Base-by-base conservation (phyloP, 2,329 filamentous ascomycete genomes). In the Fusarium camptoceras region DNA sequence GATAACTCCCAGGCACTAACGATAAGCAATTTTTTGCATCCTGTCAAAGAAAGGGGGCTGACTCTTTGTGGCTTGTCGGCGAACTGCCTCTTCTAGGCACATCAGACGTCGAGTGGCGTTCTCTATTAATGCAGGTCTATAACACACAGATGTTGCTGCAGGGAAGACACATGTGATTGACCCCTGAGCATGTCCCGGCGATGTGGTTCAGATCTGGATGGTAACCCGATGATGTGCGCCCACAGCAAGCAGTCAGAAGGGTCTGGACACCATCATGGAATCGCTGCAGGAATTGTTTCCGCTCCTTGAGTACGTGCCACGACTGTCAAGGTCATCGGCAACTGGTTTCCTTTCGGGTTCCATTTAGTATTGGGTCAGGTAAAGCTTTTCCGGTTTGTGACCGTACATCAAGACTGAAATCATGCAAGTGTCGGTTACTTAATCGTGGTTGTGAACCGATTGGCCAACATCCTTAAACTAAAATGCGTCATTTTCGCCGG, bases 171-270 rank as follows among this genome's bases (percentile, higher is more conserved):
- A 60, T 59, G 43, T 59, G 43, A 34, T 61, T 2, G 15, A 43
- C 14, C 46, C 60, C 44, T 25, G 28, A 41, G 2, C 9, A 60
- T 28, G 20, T 66, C 37, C 63, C 63, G 42, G 63, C 30, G 28
- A 54, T 55, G 30, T 46, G 61, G 63, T 55, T 66, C 42, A 55
- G 63, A 66, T 66, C 61, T 49, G 55, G 61, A 37, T 59, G 41
- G 30, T 43, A 30, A 31, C 27, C 60, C 62, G 62, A 49, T 12
- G 16, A 54, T 25, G 41, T 24, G 22, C 59, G 53, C 53, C 50
- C 50, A 22, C 11, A 28, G 20, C 6, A 22, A 41, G 15, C 34
- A 10, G n/a, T 30, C 31, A 39, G 24, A 49, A 37, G 10, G 9
- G 24, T 16, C 49, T 20, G 18, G 8, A 25, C 10, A 9, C 4